phyloP scores from a whole-genome alignment of 169 alveolate genomes.

The Sarcocystis neurona region DNA sequence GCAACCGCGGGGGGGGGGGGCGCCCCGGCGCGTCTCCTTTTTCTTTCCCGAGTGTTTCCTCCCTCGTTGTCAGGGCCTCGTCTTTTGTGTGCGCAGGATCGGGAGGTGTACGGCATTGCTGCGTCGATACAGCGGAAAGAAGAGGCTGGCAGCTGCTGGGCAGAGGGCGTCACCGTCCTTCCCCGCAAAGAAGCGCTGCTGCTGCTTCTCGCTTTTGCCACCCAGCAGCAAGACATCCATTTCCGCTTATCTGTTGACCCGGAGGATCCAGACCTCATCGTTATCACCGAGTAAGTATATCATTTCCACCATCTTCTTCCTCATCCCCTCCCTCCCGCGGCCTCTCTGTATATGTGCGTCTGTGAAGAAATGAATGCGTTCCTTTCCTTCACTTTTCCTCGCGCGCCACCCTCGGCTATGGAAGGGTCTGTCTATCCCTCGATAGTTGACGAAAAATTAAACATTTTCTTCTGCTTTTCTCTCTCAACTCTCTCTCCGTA shows the following conservation, averaged over 20 bases:
- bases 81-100: neutral
- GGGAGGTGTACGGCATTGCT: conserved; percentile 48
- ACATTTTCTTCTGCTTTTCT: too few relatives aligned
- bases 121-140: conserved; percentile 44
- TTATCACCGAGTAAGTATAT: neutral
- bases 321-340: neutral
- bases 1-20: too few relatives aligned
- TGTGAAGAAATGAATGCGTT: too few relatives aligned
- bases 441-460: too few relatives aligned
- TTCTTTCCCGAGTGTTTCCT: too few relatives aligned
- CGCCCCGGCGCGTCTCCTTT: too few relatives aligned
- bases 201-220: conserved; percentile 45
- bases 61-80: too few relatives aligned
- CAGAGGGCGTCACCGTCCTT: conserved; percentile 53
- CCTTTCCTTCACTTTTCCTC: too few relatives aligned
- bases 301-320: neutral
- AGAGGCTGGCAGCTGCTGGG: conserved; percentile 39
- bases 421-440: too few relatives aligned
- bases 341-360: too few relatives aligned
- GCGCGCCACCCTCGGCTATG: too few relatives aligned
- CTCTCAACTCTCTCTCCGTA: too few relatives aligned
- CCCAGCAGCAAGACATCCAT: conserved; percentile 4
- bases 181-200: conserved; percentile 45
- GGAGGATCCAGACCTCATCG: conserved; percentile 5
- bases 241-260: neutral